Evolutionary conservation across 2,329 filamentous ascomycete species (phyloP), one percentile per base, ranked within the genome.

Genomic region (Penicillium sp.): DNA sequence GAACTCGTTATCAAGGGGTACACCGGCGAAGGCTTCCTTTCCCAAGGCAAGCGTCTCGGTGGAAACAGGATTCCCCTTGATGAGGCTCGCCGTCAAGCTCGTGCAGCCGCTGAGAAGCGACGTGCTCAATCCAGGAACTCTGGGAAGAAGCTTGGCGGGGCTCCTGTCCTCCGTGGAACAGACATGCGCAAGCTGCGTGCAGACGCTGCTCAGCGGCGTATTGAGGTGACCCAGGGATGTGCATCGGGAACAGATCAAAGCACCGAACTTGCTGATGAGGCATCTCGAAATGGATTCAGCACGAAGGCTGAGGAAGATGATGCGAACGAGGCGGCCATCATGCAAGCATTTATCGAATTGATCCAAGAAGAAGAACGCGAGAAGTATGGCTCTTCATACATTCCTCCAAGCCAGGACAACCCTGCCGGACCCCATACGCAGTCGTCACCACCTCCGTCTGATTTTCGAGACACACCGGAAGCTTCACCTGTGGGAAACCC

Each of bases 281-380:
- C 85, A 32, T 82, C 82, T 5, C 86, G 27, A 9, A 28, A 86
- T 56, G 88, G 89, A 0, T 92, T 95, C 73, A 81, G 80, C 52
- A 96, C 90, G 0, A 81, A 88, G 62, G 89, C 89, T 0, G 89
- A 95, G 57, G 88, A 95, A 66, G 89, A 95, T 47, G 86, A 90
- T 59, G 91, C 89, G 3, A 95, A 95, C 60, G 89, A 95, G 48
- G 78, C 81, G 23, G 91, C 91, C 4, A 95, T 95, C 53, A 83
- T 89, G 46, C 83, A 91, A 62, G 90, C 90, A 0, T 75, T 95
- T 28, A 90, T 88, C 74, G 91, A 96, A 62, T 75, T 95, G 15
- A 86, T 93, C 24, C 87, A 95, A 64, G 84, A 95, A 65, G 90
- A 95, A 54, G 81, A 87, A 53, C 67, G 66, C 18, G 80, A 83